These are phyloP conservation scores for Hymenotorrendiella dingleyae DNA, from an alignment of 2,329 filamentous ascomycete species.

Conservation along the genomic window DNA sequence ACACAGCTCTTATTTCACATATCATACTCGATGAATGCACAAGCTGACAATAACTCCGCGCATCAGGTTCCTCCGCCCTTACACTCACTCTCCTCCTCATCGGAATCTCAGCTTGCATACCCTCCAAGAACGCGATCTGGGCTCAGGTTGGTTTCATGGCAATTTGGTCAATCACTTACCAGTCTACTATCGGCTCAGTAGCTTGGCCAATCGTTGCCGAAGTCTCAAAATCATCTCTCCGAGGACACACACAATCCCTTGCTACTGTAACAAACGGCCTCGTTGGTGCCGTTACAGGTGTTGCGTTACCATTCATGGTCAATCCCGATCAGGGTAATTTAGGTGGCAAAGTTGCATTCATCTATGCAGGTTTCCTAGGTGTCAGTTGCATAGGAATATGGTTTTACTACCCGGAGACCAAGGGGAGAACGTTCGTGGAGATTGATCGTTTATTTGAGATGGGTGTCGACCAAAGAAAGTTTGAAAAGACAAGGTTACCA, in stretches of 20 bases:
- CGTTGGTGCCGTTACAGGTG: constrained; percentile 14
- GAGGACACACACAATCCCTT: constrained; percentile 24
- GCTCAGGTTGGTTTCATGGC: constrained; percentile 23
- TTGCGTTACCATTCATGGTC: constrained; percentile 29
- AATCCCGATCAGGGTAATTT: constrained; percentile 35
- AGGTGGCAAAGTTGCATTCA: constrained; percentile 36
- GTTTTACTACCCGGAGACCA: constrained; percentile 43
- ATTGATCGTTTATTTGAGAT: constrained; percentile 40
- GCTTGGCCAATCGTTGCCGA: constrained; percentile 39
- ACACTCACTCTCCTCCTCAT: constrained; percentile 17
- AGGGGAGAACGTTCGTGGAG: constrained; percentile 39
- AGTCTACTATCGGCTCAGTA: constrained; percentile 31
- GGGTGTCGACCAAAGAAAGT: constrained; percentile 26
- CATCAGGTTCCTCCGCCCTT: constrained; percentile 12
- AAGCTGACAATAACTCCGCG: too few relatives aligned
- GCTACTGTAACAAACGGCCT: constrained; percentile 19
- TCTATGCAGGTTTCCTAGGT: constrained; percentile 36
- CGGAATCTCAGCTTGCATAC: constrained; percentile 15
- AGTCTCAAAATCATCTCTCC: constrained; percentile 38
- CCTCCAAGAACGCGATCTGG: constrained; percentile 12
- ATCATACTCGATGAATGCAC: too few relatives aligned
- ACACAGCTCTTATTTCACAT: too few relatives aligned
- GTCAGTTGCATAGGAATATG: constrained; percentile 34
- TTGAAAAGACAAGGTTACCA: constrained; percentile 4
- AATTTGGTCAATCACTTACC: constrained; percentile 22